phyloP scores from a whole-genome alignment of 1,284 basidiomycete species.

The Cryptococcus sp. region DNA sequence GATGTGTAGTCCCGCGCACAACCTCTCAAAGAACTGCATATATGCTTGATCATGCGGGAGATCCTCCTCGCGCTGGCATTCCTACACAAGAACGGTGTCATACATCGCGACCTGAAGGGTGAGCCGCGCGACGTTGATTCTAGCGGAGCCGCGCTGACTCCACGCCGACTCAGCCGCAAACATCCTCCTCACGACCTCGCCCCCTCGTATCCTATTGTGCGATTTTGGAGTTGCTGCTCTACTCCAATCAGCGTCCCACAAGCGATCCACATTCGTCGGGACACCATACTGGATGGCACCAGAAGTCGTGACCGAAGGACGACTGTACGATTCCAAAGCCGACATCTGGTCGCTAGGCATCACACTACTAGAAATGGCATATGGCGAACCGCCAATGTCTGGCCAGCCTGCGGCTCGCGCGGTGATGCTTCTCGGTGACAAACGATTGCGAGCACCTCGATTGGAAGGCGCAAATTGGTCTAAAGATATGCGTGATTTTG shows the following conservation, averaged over 20 bases:
- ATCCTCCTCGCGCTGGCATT: constrained; percentile 81
- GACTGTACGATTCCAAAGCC: constrained; percentile 91
- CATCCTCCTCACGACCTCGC: constrained; percentile 75
- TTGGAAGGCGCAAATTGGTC: constrained; percentile 76
- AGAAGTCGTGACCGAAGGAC: constrained; percentile 85
- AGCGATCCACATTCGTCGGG: constrained; percentile 90
- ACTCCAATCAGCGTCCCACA: constrained; percentile 79
- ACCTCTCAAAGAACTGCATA: constrained; percentile 85
- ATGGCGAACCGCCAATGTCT: constrained; percentile 61
- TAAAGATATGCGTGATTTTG: constrained; percentile 85
- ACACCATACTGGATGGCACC: constrained; percentile 99
- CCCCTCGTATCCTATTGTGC: constrained; percentile 87
- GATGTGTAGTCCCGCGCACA: constrained; percentile 80
- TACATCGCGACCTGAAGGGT: constrained; percentile 92
- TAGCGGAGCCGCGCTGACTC: background rate
- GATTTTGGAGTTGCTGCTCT: constrained; percentile 97
- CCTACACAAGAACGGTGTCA: constrained; percentile 90
- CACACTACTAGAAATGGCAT: constrained; percentile 88
- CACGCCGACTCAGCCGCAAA: constrained; percentile 71
- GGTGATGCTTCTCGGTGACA: constrained; percentile 83
- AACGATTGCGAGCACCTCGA: constrained; percentile 64
- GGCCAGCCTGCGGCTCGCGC: constrained; percentile 85
- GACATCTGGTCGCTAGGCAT: constrained; percentile 98
- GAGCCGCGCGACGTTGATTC: constrained; percentile 12
- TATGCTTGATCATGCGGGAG: constrained; percentile 84